Base-by-base conservation (phyloP, 129 eudicot genomes). In the Tanacetum coccineum region DNA sequence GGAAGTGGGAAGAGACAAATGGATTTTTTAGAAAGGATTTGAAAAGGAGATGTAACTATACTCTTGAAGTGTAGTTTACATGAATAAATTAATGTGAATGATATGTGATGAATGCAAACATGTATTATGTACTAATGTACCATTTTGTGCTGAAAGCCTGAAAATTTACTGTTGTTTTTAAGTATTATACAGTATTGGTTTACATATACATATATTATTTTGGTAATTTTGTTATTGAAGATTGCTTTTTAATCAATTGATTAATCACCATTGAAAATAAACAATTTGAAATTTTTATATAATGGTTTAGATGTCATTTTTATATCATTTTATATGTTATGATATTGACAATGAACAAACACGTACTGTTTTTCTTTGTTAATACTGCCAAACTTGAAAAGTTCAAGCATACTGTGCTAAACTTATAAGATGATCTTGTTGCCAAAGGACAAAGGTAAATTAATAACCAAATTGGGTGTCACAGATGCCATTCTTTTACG, bases 1-100 rank as follows among this genome's bases (percentile, higher is more conserved):
- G 50, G 55, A 66, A 42, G 64, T 58, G 62, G 58, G 52, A 67
- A 39, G 79, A 52, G 77, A 63, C 57, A 66, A 56, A 44, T 70
- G 64, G 44, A 44, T 51, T 66, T 66, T 54, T 12, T 48, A 59
- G 28, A 68, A 47, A 58, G 40, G 56, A 67, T 46, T 48, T 22
- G 51, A 40, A 66, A 64, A 20, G 3, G 68, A 51, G 42, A 36
- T 19, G 18, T 13, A 51, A 30, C 28, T 65, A 36, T 36, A 6
- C 42, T 48, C 28, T 20, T 21, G 17, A 59, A 49, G 26, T 50
- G 59, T 22, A 45, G 44, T 26, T 26, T 48, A 47, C 58, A 51
- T 66, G 59, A 66, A 51, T 46, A 66, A 26, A 66, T n/a, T 0
- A 15, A 13, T 13, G 19, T 15, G 17, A 49, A 14, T 36, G 9